Base-by-base conservation (phyloP, 2,329 filamentous ascomycete species). In the Magnaporthiopsis poae region DNA sequence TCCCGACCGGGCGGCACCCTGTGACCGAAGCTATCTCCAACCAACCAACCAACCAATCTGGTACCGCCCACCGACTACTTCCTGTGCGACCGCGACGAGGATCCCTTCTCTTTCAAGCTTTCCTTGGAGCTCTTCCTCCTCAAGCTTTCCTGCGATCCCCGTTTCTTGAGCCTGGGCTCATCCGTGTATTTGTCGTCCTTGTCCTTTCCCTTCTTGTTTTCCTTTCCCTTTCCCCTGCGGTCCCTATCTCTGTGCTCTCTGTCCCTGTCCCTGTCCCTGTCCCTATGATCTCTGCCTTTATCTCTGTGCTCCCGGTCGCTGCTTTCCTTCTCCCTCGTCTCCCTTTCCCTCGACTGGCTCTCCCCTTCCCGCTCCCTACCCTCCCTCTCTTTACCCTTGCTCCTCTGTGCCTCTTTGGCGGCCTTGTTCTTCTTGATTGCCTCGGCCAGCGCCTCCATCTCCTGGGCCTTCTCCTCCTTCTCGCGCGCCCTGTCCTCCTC, bases 131-230 rank as follows among this genome's bases (percentile, higher is more conserved):
- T 56, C n/a, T 56, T 56, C 9, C n/a, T 25, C n/a, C n/a, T 56
- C 18, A 56, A 11, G 46, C 46, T 56, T 25, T 56, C 46, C 18
- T 56, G 18, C 18, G 46, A 56, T 31, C 18, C 31, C 80, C 77
- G 82, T 81, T 33, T 81, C 80, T 77, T 83, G 79, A 25, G 82
- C 76, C 67, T 83, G 81, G n/a, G 70, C 78, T 62, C 73, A 72
- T 39, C 60, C 60, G 60, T 52, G 13, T 35, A 21, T 5, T 66
- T 62, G 11, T 35, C 46, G 25, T 18, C 60, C 60, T 65, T 61
- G n/a, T 35, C 31, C 5, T 66, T 62, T 35, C 27, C 31, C 33
- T 12, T 60, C 64, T 8, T 61, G 35, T 56, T 27, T 29, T 67
- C 39, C 13, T 29, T 18, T 31, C 13, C 63, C 52, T 33, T 62